Base-by-base conservation (phyloP, 148 eudicot species). In the Fagopyrum tataricum region DNA sequence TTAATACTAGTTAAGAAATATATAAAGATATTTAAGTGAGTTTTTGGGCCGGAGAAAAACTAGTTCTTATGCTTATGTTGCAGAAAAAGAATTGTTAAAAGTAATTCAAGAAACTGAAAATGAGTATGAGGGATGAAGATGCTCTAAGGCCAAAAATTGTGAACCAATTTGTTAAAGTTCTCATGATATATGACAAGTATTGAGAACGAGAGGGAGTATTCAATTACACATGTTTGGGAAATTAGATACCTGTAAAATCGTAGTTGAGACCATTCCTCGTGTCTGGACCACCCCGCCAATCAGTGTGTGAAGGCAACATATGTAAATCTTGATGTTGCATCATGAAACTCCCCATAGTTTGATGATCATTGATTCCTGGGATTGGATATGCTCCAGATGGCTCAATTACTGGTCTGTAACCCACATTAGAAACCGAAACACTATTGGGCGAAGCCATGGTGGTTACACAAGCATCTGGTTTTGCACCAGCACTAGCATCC, bases 321-420 rank as follows among this genome's bases (percentile, higher is more conserved):
- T 76, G 80, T 75, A 77, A 59, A 72, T 49, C 74, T 49, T 76
- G 79, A 70, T 64, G 81, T 58, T 76, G 86, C 55, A 83, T 59
- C 76, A 81, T 76, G 77, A 72, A 85, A 52, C 80, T 80, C 20
- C 78, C 78, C 12, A 78, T 72, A 66, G 26, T 76, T 79, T 77
- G 81, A 72, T 77, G 80, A 73, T 76, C 72, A 14, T 51, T 69
- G 5, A 26, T 24, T 37, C 81, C 74, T 46, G 61, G 53, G n/a
- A 55, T 9, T 15, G 80, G 76, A 72, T 74, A 73, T 48, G 82
- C 81, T 41, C 78, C 87, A 17, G 89, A 77, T 67, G 88, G 82
- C 77, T 82, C 92, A 51, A 80, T 73, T 4, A 80, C 77, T 13
- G 91, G 84, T 77, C 78, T 79, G 78, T 88, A 90, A 31, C 76